Evolutionary conservation across 768 basidiomycete species (phyloP).

Genomic region (Epithele typhae): DNA sequence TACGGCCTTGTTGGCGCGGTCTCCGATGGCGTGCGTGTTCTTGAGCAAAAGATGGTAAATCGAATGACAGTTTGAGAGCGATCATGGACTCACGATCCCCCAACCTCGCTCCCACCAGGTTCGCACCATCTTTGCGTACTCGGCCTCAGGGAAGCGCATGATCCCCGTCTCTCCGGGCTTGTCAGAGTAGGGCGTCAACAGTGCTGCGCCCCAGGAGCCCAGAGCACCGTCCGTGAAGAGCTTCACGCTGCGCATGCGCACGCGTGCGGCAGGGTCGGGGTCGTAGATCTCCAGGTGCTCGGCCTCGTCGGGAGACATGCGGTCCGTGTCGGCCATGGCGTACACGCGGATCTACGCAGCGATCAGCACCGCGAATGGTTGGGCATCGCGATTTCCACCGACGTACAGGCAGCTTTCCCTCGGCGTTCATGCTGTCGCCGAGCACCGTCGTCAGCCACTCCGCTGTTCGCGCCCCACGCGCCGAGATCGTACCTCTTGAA

Average conservation of each 20-base stretch:
- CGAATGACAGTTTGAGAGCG: neutral
- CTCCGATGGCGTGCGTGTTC: slow-evolving; percentile 90
- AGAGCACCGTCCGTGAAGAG: slow-evolving; percentile 83
- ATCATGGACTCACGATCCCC: slow-evolving; percentile 69
- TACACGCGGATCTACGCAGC: slow-evolving; percentile 29
- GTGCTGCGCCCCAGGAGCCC: slow-evolving; percentile 89
- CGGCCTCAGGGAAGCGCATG: slow-evolving; percentile 54
- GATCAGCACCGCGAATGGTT: neutral
- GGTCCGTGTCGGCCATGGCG: slow-evolving; percentile 39
- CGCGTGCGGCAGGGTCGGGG: slow-evolving; percentile 23
- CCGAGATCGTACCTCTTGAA: slow-evolving; percentile 50
- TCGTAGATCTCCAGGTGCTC: slow-evolving; percentile 27
- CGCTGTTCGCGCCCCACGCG: neutral
- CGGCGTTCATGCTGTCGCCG: slow-evolving; percentile 63
- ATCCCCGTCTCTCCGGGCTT: slow-evolving; percentile 68
- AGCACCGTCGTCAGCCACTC: neutral
- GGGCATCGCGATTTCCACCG: neutral
- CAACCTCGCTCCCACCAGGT: slow-evolving; percentile 70
- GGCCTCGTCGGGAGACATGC: slow-evolving; percentile 21
- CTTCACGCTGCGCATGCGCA: slow-evolving; percentile 56
- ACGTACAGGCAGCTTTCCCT: slow-evolving; percentile 64
- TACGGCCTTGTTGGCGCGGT: slow-evolving; percentile 79
- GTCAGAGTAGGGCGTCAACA: slow-evolving; percentile 82
- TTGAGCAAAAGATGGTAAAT: slow-evolving; percentile 25
- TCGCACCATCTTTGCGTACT: slow-evolving; percentile 49